Base-by-base conservation (phyloP, 208 protist species). In the Balamuthia mandrillaris region DNA sequence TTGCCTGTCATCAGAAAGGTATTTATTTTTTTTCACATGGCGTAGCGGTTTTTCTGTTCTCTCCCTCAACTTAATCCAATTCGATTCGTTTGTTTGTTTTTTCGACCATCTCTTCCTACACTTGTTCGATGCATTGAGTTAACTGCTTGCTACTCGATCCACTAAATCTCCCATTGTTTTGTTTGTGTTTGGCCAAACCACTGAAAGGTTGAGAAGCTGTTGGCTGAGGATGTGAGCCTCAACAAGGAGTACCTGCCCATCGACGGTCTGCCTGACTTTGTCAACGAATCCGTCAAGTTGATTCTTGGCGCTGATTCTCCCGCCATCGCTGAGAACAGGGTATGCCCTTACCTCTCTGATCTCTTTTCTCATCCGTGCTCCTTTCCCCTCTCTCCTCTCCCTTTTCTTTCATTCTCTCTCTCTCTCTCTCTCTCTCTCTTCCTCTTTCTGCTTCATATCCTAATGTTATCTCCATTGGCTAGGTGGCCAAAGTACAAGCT, bases 181-280 rank as follows among this genome's bases (percentile, higher is more conserved):
- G 3, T 41, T 14, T 33, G 14, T 58, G 0, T 16, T 61, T 66
- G 18, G 12, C 35, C 24, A 21, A 0, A 68, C 14, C 12, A 37
- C 5, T 10, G 10, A 44, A 35, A 89, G 68, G 93, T 89, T 6
- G 93, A 95, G 74, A 29, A 88, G 65, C 54, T 49, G 21, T 60
- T 94, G 14, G 63, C 88, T 3, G 52, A 87, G 14, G 66, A 82
- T 51, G 27, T 27, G 16, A 74, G 60, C 49, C 63, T 88, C n/a
- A 84, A 97, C 92, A 97, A 99, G 87, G 98, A 99, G 90, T 99
- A 99, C 92, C 86, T 98, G 1, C 96, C 97, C 52, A 98, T 99
- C 81, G 87, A 90, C 49, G 97, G 97, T 61, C 88, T 94, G 58
- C 54, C 87, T 4, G 90, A 86, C 5, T 98, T 99, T 85, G 87